Percentiles rank a stretch among this genome's conserved stretches.
These are phyloP conservation scores for Eucalyptus rudis DNA, from an alignment of 345 rosid species.

Conservation along the genomic window DNA sequence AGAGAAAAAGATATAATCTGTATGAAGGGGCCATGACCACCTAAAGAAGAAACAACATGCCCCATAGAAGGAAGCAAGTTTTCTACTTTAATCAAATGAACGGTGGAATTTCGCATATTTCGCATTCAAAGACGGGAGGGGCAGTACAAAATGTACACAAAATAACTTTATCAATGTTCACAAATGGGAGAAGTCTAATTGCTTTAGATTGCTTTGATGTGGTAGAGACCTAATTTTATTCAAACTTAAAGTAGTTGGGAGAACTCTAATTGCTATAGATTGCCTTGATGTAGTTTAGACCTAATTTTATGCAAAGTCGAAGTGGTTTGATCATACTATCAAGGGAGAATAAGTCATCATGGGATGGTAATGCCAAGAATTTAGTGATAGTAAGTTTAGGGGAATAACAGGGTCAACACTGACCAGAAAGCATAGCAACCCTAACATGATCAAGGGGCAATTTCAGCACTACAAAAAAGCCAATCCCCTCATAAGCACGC, in stretches of 20 bases:
- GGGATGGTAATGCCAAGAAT: background rate
- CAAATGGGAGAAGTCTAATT: background rate
- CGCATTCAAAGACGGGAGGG: background rate
- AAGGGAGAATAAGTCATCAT: background rate
- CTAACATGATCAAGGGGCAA: background rate
- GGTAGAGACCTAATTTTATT: background rate
- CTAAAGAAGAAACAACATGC: background rate
- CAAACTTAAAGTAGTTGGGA: background rate
- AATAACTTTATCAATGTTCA: background rate
- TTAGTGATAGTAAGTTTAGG: background rate
- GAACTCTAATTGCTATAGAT: background rate
- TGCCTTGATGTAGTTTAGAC: background rate
- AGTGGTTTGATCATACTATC: background rate
- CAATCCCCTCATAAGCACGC: background rate
- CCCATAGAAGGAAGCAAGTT: background rate
- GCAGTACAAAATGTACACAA: background rate
- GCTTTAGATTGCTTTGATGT: background rate
- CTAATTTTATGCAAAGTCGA: background rate
- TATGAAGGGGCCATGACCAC: background rate
- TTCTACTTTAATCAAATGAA: background rate
- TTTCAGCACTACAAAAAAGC: background rate
- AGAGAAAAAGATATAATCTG: background rate
- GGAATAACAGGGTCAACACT: background rate
- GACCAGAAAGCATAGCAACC: background rate
- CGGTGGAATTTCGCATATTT: background rate